Base-by-base conservation (phyloP, 352 stramenopile genomes). In the Globisporangium okanoganense region DNA sequence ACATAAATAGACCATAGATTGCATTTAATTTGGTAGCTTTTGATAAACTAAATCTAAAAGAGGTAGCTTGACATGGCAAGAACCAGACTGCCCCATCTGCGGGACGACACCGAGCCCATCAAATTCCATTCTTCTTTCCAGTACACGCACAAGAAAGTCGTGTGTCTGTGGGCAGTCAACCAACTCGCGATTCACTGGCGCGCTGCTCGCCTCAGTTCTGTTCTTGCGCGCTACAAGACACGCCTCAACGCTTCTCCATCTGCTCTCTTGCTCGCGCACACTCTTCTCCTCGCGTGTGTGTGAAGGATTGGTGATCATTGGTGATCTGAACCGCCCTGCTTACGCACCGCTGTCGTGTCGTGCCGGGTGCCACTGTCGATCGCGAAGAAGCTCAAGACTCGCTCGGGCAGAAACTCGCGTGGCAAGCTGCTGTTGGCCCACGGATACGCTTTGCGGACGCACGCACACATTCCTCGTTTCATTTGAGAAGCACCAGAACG, bases 301-400 rank as follows among this genome's bases (percentile, higher is more conserved):
- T 27, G 48, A 38, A 27, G n/a, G n/a, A n/a, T n/a, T n/a, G n/a
- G n/a, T n/a, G n/a, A n/a, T n/a, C n/a, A n/a, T n/a, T n/a, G n/a
- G n/a, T n/a, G n/a, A n/a, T n/a, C n/a, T 40, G 25, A 18, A 38
- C 36, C 16, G 48, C 36, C 49, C 49, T 56, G 29, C 49, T 56
- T 56, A 56, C 49, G 49, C 18, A 56, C n/a, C n/a, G 29, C 49
- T 56, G 49, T 43, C 49, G 49, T 56, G 31, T 41, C 49, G 48
- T 25, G 25, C 25, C 16, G 25, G 14, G 49, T 56, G 49, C 49
- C 49, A 56, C 49, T 56, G 16, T 56, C 9, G 49, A 43, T 20
- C 29, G 22, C 22, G 49, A 56, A 27, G n/a, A 55, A 55, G 18
- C 25, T 20, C 14, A 25, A n/a, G 14, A 35, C n/a, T 16, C 22